Evolutionary conservation across 2,329 filamentous ascomycete species (phyloP).

Genomic region (Phaeomoniella chlamydospora): DNA sequence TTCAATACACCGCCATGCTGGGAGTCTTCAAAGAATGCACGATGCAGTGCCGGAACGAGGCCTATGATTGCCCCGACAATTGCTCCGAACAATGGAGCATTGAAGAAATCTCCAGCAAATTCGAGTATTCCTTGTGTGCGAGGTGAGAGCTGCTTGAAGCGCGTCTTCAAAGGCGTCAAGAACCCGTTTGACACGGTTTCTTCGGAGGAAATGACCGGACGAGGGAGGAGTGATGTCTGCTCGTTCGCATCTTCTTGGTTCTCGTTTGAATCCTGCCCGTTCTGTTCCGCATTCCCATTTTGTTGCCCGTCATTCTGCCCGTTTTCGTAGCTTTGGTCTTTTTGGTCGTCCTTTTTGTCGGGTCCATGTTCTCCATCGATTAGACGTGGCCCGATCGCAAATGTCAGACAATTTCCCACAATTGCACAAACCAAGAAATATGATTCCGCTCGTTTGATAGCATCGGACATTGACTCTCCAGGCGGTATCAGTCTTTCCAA

Average conservation of each 20-base stretch:
- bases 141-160: slow-evolving; percentile 19
- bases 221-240: slow-evolving; percentile 36
- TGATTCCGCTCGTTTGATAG: slow-evolving; percentile 45
- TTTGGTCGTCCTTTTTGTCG: slow-evolving; percentile 11
- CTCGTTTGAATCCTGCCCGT: slow-evolving; percentile 9
- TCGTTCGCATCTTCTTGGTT: slow-evolving; percentile 20
- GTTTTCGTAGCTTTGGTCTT: slow-evolving; percentile 16
- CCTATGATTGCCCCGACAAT: slow-evolving; percentile 44
- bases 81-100: slow-evolving; percentile 48
- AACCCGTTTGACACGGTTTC: slow-evolving; percentile 8
- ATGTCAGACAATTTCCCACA: slow-evolving; percentile 48
- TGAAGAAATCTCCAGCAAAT: slow-evolving; percentile 38
- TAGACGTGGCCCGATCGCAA: slow-evolving; percentile 46
- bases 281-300: slow-evolving; percentile 14
- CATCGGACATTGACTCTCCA: slow-evolving; percentile 27
- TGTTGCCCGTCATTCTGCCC: slow-evolving; percentile 11
- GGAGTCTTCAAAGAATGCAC: slow-evolving; percentile 44
- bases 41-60: slow-evolving; percentile 43
- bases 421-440: slow-evolving; percentile 55
- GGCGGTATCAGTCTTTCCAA: slow-evolving; percentile 32
- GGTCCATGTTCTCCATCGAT: slow-evolving; percentile 33
- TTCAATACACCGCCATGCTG: slow-evolving; percentile 49
- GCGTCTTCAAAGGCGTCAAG: slow-evolving; percentile 14
- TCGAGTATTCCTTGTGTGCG: slow-evolving; percentile 24
- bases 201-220: slow-evolving; percentile 10